Evolutionary conservation across 305 asterid genomes (phyloP).

Genomic region (Fraxinus paxiana): DNA sequence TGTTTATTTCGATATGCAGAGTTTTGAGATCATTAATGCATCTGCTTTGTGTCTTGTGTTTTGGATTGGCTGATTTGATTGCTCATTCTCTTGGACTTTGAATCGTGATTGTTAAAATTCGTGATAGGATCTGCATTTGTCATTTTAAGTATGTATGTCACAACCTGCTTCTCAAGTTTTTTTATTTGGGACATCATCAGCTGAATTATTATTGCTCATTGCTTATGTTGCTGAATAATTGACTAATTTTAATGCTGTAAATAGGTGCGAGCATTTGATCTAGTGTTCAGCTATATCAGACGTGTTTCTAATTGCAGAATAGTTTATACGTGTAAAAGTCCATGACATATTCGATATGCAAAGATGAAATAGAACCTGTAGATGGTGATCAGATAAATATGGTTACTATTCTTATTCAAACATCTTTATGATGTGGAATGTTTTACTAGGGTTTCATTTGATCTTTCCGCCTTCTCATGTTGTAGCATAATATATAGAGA

Average conservation of each 20-base stretch:
- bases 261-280: neutral
- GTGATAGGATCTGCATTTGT: neutral
- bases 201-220: neutral
- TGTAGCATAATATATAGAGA: neutral
- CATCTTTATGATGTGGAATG: neutral
- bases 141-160: neutral
- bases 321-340: neutral
- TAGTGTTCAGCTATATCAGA: neutral
- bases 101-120: neutral
- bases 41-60: neutral
- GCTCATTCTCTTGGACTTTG: neutral
- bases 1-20: neutral
- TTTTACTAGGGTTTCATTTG: neutral
- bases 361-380: neutral
- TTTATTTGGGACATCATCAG: neutral
- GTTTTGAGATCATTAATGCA: slow-evolving; percentile 1
- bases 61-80: neutral
- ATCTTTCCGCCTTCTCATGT: neutral
- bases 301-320: neutral
- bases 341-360: neutral
- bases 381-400: neutral
- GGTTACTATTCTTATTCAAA: neutral
- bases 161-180: neutral
- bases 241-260: neutral
- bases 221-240: neutral